Evolutionary conservation across 768 basidiomycete genomes (phyloP), one percentile per base, ranked within the genome.

Genomic region (Coprinopsis marcescibilis): DNA sequence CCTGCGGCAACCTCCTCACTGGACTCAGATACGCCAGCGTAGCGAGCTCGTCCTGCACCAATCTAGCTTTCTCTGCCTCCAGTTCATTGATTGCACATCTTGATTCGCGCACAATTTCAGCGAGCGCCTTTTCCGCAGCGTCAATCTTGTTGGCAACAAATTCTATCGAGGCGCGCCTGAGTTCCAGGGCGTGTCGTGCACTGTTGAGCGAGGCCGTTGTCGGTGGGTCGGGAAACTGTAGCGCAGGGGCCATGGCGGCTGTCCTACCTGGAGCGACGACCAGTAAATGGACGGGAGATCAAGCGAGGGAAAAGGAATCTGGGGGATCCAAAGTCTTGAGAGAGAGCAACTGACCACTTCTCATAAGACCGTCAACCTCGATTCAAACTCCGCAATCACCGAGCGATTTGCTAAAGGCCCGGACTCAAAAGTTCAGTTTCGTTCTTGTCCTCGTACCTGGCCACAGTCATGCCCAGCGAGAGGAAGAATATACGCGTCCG

Each of bases 21-120:
- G 85, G 85, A 10, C 86, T 77, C 47, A 89, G 70, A 57, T 85
- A 89, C 1, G 82, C 82, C 60, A 73, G 65, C 3, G 80, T 73
- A 19, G 66, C 67, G 23, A 63, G 60, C 30, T 80, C 67, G 34
- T 68, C 67, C 21, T 75, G 65, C 57, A 83, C 73, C 17, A 86
- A 53, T 4, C 49, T 56, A 13, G 57, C 59, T 38, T 73, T 75
- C 55, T 85, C 76, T 29, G 56, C 52, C 54, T 76, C 65, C 55
- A 88, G 60, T 40, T 76, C 74, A 32, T 67, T 65, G 54, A 89
- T 86, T 13, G 70, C 64, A 39, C 60, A 63, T 62, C 69, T 68
- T 4, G 73, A 72, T 41, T 83, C 80, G 7, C 66, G 59, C 30
- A 89, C 68, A 51, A 85, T 68, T 63, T 77, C 71, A 1, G 77